Evolutionary conservation across 768 basidiomycete species (phyloP).

Genomic region (Auricularia cornea): DNA sequence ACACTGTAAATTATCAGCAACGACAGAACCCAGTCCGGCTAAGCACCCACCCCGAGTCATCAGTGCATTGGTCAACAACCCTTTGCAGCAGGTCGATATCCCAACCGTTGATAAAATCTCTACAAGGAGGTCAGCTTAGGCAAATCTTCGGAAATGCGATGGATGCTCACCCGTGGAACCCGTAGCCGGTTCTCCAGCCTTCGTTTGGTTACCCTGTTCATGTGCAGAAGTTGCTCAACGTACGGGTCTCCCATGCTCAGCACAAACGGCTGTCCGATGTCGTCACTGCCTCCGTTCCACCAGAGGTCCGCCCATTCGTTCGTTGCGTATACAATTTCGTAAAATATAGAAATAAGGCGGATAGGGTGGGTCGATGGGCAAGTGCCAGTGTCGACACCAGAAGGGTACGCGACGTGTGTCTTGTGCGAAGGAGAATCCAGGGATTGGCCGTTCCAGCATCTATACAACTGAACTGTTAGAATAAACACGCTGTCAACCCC

Average conservation of each 20-base stretch:
- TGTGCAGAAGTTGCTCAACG: background rate
- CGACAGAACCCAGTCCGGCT: background rate
- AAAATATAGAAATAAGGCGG: background rate
- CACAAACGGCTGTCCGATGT: background rate
- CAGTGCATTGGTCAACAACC: background rate
- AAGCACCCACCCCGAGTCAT: background rate
- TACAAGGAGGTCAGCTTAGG: background rate
- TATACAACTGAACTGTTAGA: background rate
- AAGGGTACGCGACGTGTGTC: slow-evolving; percentile 7
- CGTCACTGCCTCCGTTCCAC: background rate
- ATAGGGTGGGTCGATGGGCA: background rate
- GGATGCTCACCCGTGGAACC: background rate
- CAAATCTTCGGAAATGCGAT: background rate
- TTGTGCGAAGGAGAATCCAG: slow-evolving; percentile 31
- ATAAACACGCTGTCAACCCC: background rate
- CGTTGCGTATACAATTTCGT: background rate
- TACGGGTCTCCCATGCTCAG: background rate
- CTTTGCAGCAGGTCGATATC: background rate
- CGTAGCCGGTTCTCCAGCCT: background rate
- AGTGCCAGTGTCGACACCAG: background rate
- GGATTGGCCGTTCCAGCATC: slow-evolving; percentile 33
- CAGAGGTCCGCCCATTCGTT: slow-evolving; percentile 18
- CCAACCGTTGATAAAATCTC: background rate
- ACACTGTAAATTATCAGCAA: background rate
- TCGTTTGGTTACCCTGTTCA: background rate